Conservation (phyloP, 169 alveolate genomes). For the Perkinsus chesapeaki region DNA sequence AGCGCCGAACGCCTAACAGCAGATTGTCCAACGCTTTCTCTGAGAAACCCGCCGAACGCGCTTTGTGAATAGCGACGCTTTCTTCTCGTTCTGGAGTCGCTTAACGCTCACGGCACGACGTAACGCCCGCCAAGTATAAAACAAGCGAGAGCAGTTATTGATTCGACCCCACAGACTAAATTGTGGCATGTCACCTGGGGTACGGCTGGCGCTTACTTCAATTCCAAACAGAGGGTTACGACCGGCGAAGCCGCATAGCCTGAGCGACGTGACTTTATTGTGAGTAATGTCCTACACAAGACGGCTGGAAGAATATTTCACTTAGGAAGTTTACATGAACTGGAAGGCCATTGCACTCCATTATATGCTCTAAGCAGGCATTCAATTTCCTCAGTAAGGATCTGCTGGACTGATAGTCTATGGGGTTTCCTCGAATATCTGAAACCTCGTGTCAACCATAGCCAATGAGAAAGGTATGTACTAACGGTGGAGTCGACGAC, state of each 20-base stretch:
- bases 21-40: not conserved
- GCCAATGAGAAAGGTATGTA: not conserved
- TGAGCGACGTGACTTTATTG: not conserved
- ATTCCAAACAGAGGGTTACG: not conserved
- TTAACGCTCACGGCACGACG: too few species aligned
- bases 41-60: not conserved
- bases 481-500: not conserved
- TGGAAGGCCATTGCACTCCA: not conserved
- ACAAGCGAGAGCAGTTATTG: not conserved
- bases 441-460: not conserved
- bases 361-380: not conserved
- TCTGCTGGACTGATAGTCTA: not conserved
- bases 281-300: not conserved
- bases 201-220: not conserved
- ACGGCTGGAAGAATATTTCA: not conserved
- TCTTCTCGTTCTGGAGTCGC: too few species aligned
- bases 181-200: not conserved
- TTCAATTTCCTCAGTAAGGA: not conserved
- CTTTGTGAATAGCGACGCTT: not conserved
- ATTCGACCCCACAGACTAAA: not conserved
- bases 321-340: too few species aligned
- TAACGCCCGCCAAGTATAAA: too few species aligned
- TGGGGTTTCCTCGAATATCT: not conserved
- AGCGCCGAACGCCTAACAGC: not conserved
- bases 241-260: not conserved